Evolutionary conservation across 1,284 basidiomycete species (phyloP), one percentile per base, ranked within the genome.

Genomic region (Trametes sp.): DNA sequence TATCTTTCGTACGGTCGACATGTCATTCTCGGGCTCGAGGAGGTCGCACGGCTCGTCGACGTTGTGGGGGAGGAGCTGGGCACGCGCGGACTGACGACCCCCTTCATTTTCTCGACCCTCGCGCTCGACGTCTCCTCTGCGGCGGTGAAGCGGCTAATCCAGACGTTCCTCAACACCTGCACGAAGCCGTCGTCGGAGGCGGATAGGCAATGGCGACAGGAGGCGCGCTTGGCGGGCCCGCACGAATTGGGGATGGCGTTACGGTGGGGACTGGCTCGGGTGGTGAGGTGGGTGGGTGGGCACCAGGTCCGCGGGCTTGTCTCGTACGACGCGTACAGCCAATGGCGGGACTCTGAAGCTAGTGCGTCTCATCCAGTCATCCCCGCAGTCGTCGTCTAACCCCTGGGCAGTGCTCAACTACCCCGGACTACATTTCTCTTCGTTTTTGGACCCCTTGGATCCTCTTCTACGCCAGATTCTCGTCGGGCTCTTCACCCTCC

Each of bases 221-320:
- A 96, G 74, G 87, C 93, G 5, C 78, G 81, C 54, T 92, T 96
- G 72, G 92, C 94, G 0, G 88, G 87, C 14, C 90, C 93, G 24
- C 89, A 95, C 65, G 93, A 96, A 72, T 80, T 97, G 7, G 93
- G 90, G 2, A 94, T 94, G 90, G 86, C 88, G 67, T 80, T 95
- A 24, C 86, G 94, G 10, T 96, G 94, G 94, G 92, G 90, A 45
- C 82, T 96, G 10, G 88, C 88, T 14, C 79, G 93, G 45, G 85
- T 93, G 56, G 84, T 92, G 58, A 73, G 90, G 67, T 80, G 88
- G 11, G 82, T 86, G n/a, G 82, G 81, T 44, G 88, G 85, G 16
- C 84, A 84, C 60, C 89, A 87, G 68, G 83, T 87, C 61, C 87
- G 87, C 59, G 94, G 90, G 23, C 76, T 95, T 35, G 74, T 95